Conservation (phyloP, 805 yeast genomes). For the Dipodascus albidus region DNA sequence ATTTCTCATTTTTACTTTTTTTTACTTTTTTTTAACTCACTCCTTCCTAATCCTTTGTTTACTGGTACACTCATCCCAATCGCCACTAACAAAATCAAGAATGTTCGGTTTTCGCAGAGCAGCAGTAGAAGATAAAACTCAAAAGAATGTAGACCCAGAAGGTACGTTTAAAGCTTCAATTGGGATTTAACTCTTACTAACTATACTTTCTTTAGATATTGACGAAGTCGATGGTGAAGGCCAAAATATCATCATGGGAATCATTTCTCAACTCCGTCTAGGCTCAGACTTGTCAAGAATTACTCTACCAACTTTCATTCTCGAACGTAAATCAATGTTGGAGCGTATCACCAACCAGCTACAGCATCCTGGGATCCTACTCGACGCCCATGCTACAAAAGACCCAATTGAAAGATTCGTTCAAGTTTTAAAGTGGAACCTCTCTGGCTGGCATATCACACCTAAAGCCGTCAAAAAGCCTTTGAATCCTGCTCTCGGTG, state of each 20-base stretch:
- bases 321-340: slow-evolving; percentile 91
- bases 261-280: slow-evolving; percentile 83
- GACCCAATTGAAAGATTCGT: slow-evolving; percentile 63
- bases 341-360: slow-evolving; percentile 87
- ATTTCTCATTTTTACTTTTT: neutral
- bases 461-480: slow-evolving; percentile 98
- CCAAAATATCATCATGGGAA: slow-evolving; percentile 74
- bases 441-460: slow-evolving; percentile 95
- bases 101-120: slow-evolving; percentile 1
- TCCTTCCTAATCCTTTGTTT: neutral
- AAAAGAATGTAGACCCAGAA: neutral
- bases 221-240: slow-evolving; percentile 90
- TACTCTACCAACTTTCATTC: slow-evolving; percentile 88
- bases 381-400: slow-evolving; percentile 49
- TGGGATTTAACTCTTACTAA: neutral
- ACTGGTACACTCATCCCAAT: neutral
- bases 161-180: neutral
- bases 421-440: slow-evolving; percentile 73
- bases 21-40: neutral
- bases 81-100: neutral
- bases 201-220: slow-evolving; percentile 36
- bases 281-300: slow-evolving; percentile 86
- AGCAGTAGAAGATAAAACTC: neutral
- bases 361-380: slow-evolving; percentile 59
- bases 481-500: slow-evolving; percentile 88